These are phyloP conservation scores for Boletus sp. DNA, from an alignment of 768 basidiomycete species.

Conservation along the genomic window DNA sequence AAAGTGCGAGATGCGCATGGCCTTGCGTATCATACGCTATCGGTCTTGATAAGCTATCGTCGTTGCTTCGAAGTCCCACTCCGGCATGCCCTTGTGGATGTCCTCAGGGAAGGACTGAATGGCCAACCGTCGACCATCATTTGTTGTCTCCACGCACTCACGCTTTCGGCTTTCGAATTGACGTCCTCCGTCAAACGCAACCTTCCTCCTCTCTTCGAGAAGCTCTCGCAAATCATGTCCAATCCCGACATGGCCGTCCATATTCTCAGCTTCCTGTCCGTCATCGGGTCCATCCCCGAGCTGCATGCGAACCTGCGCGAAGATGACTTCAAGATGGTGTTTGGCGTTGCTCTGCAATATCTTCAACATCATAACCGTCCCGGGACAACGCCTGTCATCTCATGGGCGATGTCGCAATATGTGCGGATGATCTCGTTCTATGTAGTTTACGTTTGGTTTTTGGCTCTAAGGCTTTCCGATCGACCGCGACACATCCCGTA, in stretches of 20 bases:
- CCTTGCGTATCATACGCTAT: conserved; percentile 80
- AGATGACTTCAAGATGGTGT: conserved; percentile 87
- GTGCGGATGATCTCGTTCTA: conserved; percentile 87
- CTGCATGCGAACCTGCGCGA: conserved; percentile 91
- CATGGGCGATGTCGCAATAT: conserved; percentile 88
- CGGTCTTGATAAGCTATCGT: conserved; percentile 85
- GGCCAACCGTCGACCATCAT: conserved; percentile 76
- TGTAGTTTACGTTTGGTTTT: conserved; percentile 92
- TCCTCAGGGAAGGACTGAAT: conserved; percentile 65
- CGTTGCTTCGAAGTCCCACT: conserved; percentile 67
- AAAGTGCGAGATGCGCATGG: conserved; percentile 84
- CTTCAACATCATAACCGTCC: conserved; percentile 83
- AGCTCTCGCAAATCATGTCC: conserved; percentile 91
- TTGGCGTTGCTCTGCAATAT: conserved; percentile 91
- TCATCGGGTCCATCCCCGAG: conserved; percentile 75
- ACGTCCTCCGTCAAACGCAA: conserved; percentile 76
- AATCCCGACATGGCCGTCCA: conserved; percentile 93
- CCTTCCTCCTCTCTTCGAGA: conserved; percentile 77
- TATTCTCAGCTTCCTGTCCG: conserved; percentile 86
- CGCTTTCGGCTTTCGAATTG: conserved; percentile 84
- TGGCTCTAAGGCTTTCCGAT: conserved; percentile 79
- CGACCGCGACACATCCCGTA: conserved; percentile 78
- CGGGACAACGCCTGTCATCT: conserved; percentile 55
- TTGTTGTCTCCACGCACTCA: conserved; percentile 85
- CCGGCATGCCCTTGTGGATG: conserved; percentile 69